These are phyloP conservation scores for Ophiocordyceps robertsii DNA, from an alignment of 2,329 filamentous ascomycete species.

Conservation along the genomic window DNA sequence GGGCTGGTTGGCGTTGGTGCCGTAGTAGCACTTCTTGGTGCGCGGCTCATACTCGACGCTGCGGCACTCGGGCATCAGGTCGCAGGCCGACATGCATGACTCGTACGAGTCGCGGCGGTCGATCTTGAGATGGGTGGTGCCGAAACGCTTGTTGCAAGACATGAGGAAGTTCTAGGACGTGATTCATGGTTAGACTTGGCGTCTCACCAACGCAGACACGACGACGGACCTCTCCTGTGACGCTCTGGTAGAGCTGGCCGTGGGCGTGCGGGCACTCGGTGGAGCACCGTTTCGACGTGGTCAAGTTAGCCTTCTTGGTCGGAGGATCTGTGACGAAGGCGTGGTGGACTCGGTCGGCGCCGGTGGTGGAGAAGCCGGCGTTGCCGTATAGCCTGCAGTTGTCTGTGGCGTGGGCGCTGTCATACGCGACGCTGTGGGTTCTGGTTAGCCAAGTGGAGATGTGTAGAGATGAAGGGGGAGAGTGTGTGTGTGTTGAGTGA, in stretches of 20 bases:
- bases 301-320: conserved; percentile 1
- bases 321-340: conserved; percentile 4
- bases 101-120: conserved; percentile 2
- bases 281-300: conserved; percentile 5
- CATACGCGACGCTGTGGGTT: conserved; percentile 1
- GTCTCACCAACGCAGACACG: too few species aligned
- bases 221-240: conserved; percentile 3
- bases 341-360: conserved; percentile 1
- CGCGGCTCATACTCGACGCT: conserved; percentile 7
- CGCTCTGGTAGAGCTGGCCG: conserved; percentile 2
- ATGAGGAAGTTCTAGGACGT: conserved; percentile 4
- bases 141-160: conserved; percentile 6
- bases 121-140: conserved; percentile 4
- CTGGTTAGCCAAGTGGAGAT: too few species aligned
- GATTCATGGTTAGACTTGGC: neutral
- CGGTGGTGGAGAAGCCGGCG: conserved; percentile 3
- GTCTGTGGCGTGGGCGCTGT: neutral
- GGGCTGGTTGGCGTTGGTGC: conserved; percentile 4
- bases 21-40: conserved; percentile 5
- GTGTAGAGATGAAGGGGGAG: too few species aligned
- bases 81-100: conserved; percentile 4
- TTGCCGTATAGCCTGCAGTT: conserved; percentile 8
- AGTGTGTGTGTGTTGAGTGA: too few species aligned
- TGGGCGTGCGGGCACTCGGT: conserved; percentile 6
- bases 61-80: conserved; percentile 5